Evolutionary conservation across 2,329 filamentous ascomycete genomes (phyloP), one percentile per base, ranked within the genome.

Genomic region (Truncatella angustata): DNA sequence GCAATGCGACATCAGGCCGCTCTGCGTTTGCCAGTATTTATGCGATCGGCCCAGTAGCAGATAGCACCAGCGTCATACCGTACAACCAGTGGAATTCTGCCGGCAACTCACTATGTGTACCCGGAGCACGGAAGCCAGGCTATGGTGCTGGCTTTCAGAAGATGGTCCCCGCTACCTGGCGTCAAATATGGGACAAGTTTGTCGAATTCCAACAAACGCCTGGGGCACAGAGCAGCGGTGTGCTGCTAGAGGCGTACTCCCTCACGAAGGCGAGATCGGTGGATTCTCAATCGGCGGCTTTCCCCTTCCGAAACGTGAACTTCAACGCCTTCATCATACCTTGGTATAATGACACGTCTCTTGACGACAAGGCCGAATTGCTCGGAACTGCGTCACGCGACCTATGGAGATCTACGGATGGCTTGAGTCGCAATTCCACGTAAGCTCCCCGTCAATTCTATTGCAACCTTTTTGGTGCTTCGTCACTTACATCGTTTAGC

Each of bases 31-130:
- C 37, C 37, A 40, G 37, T 21, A n/a, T 40, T 10, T 40, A 40
- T 21, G 37, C 37, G 4, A 40, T 40, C 12, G 37, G 37, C 4
- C 37, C 37, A 12, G 5, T 40, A 5, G 5, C 5, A 12, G 37
- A 40, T 12, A 40, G n/a, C 23, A 40, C 37, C 37, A 21, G 10
- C 12, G 16, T 40, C 18, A n/a, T 63, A 1, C 62, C 65, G 0
- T 75, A 74, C 58, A 61, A 63, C 16, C 37, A 56, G 18, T 73
- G 72, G 71, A 75, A 75, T 57, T 60, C 62, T 4, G 71, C 59
- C 4, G 67, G 63, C 40, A 67, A 70, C 49, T 53, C 55, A 4
- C 72, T 72, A 58, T 75, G 72, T 57, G 48, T 49, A 2, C 60
- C 60, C 2, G 70, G 67, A 6, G 70, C 59, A 1, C 69, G 71